Percentiles rank a stretch among this genome's conserved stretches.
phyloP scores from a whole-genome alignment of 306 rosid species.

The Lablab purpureus region DNA sequence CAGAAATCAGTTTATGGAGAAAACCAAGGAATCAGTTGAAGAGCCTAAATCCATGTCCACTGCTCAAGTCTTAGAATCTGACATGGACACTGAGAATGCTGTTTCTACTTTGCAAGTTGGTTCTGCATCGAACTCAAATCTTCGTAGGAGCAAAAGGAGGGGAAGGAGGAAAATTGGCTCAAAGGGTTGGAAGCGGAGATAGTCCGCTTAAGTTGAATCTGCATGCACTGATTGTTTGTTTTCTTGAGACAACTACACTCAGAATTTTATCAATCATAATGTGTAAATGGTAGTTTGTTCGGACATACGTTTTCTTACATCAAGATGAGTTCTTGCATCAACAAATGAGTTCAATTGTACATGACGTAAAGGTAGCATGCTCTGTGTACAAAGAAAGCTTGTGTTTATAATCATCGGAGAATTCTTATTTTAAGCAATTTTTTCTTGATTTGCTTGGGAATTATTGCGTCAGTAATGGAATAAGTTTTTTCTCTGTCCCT shows the following conservation, averaged over 20 bases:
- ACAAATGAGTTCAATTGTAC: constrained; percentile 48
- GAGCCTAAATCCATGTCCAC: constrained; percentile 53
- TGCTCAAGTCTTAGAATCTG: constrained; percentile 49
- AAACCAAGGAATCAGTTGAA: constrained; percentile 48
- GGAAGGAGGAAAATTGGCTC: constrained; percentile 57
- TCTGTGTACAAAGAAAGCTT: constrained; percentile 27
- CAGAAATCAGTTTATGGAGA: constrained; percentile 51
- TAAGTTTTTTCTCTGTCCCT: not conserved
- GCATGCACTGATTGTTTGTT: not conserved
- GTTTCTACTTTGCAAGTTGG: constrained; percentile 45
- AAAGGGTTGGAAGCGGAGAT: constrained; percentile 45
- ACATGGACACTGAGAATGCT: constrained; percentile 42
- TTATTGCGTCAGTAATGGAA: constrained; percentile 11
- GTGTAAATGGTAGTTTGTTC: constrained; percentile 51
- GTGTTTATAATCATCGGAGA: not conserved
- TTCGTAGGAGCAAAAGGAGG: constrained; percentile 56
- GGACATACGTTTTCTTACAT: constrained; percentile 43
- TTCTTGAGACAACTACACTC: constrained; percentile 12
- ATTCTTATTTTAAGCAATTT: constrained; percentile 12
- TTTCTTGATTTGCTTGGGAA: constrained; percentile 25
- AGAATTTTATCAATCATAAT: constrained; percentile 3
- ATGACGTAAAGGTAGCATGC: constrained; percentile 40
- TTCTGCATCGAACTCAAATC: constrained; percentile 53
- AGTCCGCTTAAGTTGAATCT: constrained; percentile 40
- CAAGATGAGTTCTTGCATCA: constrained; percentile 37